phyloP scores from a whole-genome alignment of 441 rosid species.

The Theobroma grandiflorum region DNA sequence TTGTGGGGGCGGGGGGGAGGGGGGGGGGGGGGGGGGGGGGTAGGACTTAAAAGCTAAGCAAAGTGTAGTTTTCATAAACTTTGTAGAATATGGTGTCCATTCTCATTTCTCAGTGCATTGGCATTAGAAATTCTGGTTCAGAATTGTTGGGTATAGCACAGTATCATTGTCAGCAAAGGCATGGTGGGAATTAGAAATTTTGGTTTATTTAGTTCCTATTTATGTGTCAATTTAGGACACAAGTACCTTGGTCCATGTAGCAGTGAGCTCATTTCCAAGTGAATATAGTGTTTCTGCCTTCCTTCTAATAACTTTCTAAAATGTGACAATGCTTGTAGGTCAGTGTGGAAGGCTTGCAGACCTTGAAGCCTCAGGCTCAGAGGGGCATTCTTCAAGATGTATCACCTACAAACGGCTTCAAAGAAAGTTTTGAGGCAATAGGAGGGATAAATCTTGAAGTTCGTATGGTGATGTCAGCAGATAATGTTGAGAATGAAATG shows the following conservation, averaged over 20 bases:
- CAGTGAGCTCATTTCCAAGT: background rate
- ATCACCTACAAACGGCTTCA: constrained; percentile 58
- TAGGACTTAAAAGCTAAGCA: background rate
- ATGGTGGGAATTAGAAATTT: constrained; percentile 10
- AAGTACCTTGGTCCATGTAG: background rate
- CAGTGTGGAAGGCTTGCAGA: constrained; percentile 82
- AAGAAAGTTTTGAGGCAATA: constrained; percentile 52
- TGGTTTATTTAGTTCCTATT: background rate
- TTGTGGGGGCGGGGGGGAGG: background rate
- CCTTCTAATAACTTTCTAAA: constrained; percentile 27
- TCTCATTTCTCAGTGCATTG: constrained; percentile 7
- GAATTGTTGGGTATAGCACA: background rate
- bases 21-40: no score
- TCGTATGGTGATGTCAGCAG: constrained; percentile 62
- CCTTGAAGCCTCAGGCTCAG: constrained; percentile 71
- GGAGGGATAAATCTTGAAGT: constrained; percentile 87
- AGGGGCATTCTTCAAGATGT: constrained; percentile 39
- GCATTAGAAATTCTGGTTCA: background rate
- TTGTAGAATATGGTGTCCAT: background rate
- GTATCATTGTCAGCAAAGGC: background rate
- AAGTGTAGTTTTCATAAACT: background rate
- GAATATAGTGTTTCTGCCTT: constrained; percentile 16
- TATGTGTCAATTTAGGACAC: background rate
- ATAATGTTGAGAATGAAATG: constrained; percentile 55
- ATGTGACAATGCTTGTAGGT: constrained; percentile 55